Conservation (phyloP, 345 rosid species). For the Gossypium australe region DNA sequence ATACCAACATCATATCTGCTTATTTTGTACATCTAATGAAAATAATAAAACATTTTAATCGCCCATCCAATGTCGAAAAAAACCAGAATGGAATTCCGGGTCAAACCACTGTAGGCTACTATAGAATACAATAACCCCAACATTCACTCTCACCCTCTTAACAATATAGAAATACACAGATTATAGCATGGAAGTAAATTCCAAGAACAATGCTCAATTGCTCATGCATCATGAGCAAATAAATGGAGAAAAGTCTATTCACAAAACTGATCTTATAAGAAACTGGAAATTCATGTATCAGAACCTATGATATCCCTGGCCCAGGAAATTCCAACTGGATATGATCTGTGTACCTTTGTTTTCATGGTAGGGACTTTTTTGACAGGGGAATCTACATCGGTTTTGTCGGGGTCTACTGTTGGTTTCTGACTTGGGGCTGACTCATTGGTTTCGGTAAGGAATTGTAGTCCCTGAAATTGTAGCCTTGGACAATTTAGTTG, state of each 20-base stretch:
- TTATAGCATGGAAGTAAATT: not conserved
- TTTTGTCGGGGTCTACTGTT: constrained; percentile 17
- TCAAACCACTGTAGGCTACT: not conserved
- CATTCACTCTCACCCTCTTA: not conserved
- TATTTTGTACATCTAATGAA: not conserved
- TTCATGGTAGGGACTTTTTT: constrained; percentile 24
- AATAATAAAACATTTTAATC: not conserved
- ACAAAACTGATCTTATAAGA: not conserved
- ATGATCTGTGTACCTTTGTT: constrained; percentile 65
- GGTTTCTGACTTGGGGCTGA: constrained; percentile 24
- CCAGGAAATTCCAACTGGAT: constrained; percentile 64
- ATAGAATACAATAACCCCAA: not conserved
- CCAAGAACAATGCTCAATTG: not conserved
- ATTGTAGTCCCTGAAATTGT: constrained; percentile 69
- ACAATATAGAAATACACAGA: not conserved
- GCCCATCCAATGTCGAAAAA: not conserved
- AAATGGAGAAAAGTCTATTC: not conserved
- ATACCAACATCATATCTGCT: not conserved
- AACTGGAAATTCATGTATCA: constrained; percentile 5
- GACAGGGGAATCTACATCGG: constrained; percentile 16
- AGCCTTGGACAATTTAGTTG: constrained; percentile 1
- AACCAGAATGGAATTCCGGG: not conserved
- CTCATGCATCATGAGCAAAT: constrained; percentile 9
- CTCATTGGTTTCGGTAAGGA: constrained; percentile 48
- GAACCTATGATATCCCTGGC: constrained; percentile 23